Percentiles rank a stretch among this genome's conserved stretches.
phyloP scores from a whole-genome alignment of 2,329 filamentous ascomycete genomes.

The Ophiognomonia clavigignenti-juglandacearum region DNA sequence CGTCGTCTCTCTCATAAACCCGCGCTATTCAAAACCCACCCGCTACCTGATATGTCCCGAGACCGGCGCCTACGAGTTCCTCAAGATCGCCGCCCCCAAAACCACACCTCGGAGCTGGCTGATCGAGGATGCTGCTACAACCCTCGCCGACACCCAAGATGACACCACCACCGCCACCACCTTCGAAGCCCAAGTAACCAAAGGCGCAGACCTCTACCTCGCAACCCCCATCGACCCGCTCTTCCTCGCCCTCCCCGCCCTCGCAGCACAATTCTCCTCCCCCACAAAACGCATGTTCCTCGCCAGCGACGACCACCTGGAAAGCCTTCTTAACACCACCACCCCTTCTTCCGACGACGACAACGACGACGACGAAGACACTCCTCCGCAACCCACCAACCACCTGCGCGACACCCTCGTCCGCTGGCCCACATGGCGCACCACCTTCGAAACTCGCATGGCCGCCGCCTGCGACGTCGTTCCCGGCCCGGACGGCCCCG shows the following conservation, averaged over 20 bases:
- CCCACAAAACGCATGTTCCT: slow-evolving; percentile 60
- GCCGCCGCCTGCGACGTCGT: slow-evolving; percentile 72
- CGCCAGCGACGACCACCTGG: slow-evolving; percentile 66
- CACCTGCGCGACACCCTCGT: slow-evolving; percentile 55
- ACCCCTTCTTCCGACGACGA: too few species aligned
- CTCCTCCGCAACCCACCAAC: too few species aligned
- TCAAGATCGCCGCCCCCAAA: slow-evolving; percentile 47
- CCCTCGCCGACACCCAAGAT: slow-evolving; percentile 1
- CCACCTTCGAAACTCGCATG: slow-evolving; percentile 60
- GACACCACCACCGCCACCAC: slow-evolving; percentile 2
- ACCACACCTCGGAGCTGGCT: slow-evolving; percentile 58
- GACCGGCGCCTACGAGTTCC: slow-evolving; percentile 62
- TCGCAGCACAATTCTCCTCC: slow-evolving; percentile 42
- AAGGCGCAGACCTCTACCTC: slow-evolving; percentile 70
- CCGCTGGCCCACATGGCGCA: slow-evolving; percentile 39
- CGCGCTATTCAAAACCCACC: slow-evolving; percentile 47
- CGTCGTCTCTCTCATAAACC: slow-evolving; percentile 57
- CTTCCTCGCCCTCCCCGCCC: slow-evolving; percentile 74
- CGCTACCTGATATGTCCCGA: slow-evolving; percentile 60
- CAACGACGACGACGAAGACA: too few species aligned
- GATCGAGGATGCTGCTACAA: slow-evolving; percentile 33
- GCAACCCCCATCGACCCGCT: slow-evolving; percentile 80
- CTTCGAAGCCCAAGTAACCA: slow-evolving; percentile 46
- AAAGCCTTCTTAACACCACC: too few species aligned
- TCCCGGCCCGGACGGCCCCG: slow-evolving; percentile 68